phyloP scores from a whole-genome alignment of 2,329 filamentous ascomycete genomes.

The Ophiostoma ulmi region DNA sequence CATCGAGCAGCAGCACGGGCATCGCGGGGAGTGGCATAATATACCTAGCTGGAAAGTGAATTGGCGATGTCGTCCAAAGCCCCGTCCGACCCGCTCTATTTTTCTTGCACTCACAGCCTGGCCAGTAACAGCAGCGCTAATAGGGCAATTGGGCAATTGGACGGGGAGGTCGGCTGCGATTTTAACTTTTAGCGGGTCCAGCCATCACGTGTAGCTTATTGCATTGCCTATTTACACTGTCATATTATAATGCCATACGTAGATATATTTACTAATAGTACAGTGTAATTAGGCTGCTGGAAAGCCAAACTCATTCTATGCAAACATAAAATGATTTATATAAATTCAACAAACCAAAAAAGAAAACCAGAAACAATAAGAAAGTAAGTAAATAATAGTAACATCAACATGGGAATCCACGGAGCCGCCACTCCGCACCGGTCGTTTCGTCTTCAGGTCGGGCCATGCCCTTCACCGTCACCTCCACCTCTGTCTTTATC shows the following conservation, averaged over 20 bases:
- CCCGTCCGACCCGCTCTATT: constrained; percentile 6
- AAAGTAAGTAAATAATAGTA: background rate
- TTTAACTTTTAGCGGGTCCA: background rate
- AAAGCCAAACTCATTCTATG: background rate
- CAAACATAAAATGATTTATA: background rate
- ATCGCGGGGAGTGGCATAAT: constrained; percentile 10
- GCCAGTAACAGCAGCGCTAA: constrained; percentile 11
- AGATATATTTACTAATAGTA: background rate
- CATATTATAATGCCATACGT: background rate
- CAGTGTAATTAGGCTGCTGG: background rate
- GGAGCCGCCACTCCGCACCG: too few relatives aligned
- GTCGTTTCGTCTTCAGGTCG: too few relatives aligned
- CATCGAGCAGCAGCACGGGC: background rate
- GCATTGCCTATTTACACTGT: background rate
- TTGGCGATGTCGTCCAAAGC: constrained; percentile 13
- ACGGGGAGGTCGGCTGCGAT: background rate
- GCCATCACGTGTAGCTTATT: background rate
- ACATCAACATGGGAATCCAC: background rate
- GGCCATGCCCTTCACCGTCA: too few relatives aligned
- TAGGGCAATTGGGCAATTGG: background rate
- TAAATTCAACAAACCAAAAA: background rate
- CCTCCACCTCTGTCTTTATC: too few relatives aligned
- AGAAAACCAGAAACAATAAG: background rate
- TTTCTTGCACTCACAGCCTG: constrained; percentile 8
- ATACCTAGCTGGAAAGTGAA: background rate